These are phyloP conservation scores for Bremia lactucae DNA, from an alignment of 352 stramenopile species.

Conservation along the genomic window DNA sequence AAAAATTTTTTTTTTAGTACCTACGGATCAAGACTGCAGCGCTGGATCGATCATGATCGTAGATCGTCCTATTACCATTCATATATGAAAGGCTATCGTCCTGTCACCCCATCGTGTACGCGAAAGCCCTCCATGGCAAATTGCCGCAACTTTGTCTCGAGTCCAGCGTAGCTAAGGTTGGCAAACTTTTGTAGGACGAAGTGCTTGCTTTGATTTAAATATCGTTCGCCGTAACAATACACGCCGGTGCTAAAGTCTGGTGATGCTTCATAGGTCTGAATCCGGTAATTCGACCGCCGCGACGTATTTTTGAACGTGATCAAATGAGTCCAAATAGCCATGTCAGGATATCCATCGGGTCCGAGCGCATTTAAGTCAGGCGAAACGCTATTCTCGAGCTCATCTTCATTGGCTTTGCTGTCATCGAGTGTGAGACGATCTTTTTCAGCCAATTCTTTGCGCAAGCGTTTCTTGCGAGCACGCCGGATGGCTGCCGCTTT, in stretches of 20 bases:
- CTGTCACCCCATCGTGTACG: too few relatives aligned
- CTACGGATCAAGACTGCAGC: too few relatives aligned
- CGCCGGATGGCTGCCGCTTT: constrained; percentile 9
- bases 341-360: constrained; percentile 23
- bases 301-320: constrained; percentile 46
- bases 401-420: constrained; percentile 6
- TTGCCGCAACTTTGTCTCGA: constrained; percentile 13
- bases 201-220: constrained; percentile 13
- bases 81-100: too few relatives aligned
- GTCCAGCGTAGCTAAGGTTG: constrained; percentile 10
- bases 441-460: constrained; percentile 1
- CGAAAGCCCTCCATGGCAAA: constrained; percentile 26
- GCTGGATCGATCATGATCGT: too few relatives aligned
- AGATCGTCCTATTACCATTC: too few relatives aligned
- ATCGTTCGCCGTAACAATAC: constrained; percentile 39
- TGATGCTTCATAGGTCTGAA: constrained; percentile 33
- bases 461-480: constrained; percentile 8
- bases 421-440: constrained; percentile 8
- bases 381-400: constrained; percentile 1
- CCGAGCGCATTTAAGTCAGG: constrained; percentile 13
- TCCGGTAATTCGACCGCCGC: constrained; percentile 29
- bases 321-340: constrained; percentile 55
- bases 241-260: constrained; percentile 29
- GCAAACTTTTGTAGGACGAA: constrained; percentile 16
- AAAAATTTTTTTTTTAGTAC: too few relatives aligned